Percentiles rank a stretch among this genome's conserved stretches.
Conservation (phyloP, 2,329 filamentous ascomycete genomes). For the Aureobasidium mangrovei region DNA sequence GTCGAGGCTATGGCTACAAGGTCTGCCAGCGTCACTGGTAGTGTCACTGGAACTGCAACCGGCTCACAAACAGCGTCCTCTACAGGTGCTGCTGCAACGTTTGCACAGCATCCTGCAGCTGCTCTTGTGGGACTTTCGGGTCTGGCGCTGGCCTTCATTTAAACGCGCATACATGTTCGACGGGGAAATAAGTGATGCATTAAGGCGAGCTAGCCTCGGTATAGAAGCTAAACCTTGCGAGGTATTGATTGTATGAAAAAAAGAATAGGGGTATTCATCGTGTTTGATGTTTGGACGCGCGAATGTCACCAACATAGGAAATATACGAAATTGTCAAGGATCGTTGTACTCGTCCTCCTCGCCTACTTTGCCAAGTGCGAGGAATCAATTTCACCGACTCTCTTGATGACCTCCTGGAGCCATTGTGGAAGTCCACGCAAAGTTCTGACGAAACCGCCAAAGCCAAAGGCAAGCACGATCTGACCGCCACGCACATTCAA, state of each 20-base stretch:
- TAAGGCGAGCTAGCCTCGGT: too few relatives aligned
- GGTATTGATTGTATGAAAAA: too few relatives aligned
- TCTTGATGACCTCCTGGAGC: conserved; percentile 13
- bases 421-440: conserved; percentile 15
- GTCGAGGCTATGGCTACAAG: conserved; percentile 1
- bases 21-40: background rate
- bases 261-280: too few relatives aligned
- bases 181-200: too few relatives aligned
- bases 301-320: too few relatives aligned
- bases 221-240: too few relatives aligned
- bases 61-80: background rate
- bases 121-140: background rate
- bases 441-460: background rate
- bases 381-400: too few relatives aligned
- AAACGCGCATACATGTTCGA: background rate
- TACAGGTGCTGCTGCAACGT: background rate
- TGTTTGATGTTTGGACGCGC: too few relatives aligned
- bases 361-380: too few relatives aligned
- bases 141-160: background rate
- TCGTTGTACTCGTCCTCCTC: too few relatives aligned
- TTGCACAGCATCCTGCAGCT: background rate
- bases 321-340: too few relatives aligned
- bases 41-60: background rate
- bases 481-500: conserved; percentile 33
- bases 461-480: conserved; percentile 28